These are phyloP conservation scores for Backusella australiensis DNA, from an alignment of 192 early-diverging fungal species.

Conservation along the genomic window DNA sequence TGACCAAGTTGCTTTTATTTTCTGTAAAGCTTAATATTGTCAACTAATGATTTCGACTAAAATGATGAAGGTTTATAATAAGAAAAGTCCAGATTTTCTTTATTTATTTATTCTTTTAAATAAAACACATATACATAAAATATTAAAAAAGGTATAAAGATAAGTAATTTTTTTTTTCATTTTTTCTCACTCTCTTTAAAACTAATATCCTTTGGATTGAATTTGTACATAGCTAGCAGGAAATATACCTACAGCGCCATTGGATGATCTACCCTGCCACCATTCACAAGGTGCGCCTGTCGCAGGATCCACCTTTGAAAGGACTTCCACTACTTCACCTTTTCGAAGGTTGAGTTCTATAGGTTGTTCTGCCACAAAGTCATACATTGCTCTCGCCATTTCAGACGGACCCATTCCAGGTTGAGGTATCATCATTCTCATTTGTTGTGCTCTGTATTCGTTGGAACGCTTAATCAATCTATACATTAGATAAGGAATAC, in stretches of 20 bases:
- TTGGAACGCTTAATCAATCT: conserved; percentile 72
- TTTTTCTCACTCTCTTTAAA: not conserved
- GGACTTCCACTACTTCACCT: conserved; percentile 88
- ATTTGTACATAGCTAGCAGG: conserved; percentile 89
- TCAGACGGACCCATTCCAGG: conserved; percentile 59
- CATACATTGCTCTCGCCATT: conserved; percentile 87
- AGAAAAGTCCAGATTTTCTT: conserved; percentile 8
- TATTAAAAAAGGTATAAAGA: not conserved
- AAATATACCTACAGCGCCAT: conserved; percentile 85
- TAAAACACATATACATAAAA: conserved; percentile 2
- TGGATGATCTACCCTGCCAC: conserved; percentile 87
- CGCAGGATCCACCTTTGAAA: conserved; percentile 74
- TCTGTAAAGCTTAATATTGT: not conserved
- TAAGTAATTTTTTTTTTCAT: not conserved
- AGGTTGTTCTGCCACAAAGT: conserved; percentile 73
- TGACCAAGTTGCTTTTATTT: not conserved
- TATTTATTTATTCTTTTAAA: not conserved
- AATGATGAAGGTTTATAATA: not conserved
- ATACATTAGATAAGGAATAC: conserved; percentile 89
- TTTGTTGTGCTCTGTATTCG: conserved; percentile 35
- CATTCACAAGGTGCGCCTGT: conserved; percentile 77
- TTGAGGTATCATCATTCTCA: conserved; percentile 11
- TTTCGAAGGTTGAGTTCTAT: conserved; percentile 79
- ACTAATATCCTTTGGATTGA: conserved; percentile 60
- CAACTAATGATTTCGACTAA: not conserved